phyloP scores from a whole-genome alignment of 257 asterid genomes.

The Penstemon davidsonii region DNA sequence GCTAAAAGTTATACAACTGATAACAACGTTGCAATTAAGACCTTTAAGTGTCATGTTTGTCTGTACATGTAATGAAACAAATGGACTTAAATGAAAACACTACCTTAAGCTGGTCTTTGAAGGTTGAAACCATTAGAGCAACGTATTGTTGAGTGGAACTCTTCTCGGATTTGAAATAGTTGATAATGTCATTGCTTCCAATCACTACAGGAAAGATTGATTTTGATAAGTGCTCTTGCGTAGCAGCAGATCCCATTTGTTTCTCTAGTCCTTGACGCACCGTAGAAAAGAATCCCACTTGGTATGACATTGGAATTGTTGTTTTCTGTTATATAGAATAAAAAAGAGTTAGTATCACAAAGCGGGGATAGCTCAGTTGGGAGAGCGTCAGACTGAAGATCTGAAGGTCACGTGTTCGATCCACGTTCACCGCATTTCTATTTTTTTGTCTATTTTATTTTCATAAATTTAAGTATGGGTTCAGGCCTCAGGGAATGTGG shows the following conservation, averaged over 20 bases:
- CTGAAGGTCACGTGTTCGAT: conserved; percentile 73
- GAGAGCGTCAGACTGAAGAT: conserved; percentile 73
- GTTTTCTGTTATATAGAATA: conserved; percentile 28
- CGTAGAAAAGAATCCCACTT: conserved; percentile 47
- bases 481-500: too few relatives aligned
- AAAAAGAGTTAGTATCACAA: neutral
- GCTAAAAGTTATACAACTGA: too few relatives aligned
- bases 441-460: too few relatives aligned
- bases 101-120: conserved; percentile 61
- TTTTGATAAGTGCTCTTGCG: conserved; percentile 49
- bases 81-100: neutral
- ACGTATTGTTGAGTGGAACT: conserved; percentile 55
- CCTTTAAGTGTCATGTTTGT: too few relatives aligned
- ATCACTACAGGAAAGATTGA: conserved; percentile 61
- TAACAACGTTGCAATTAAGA: too few relatives aligned
- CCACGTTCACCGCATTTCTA: conserved; percentile 59
- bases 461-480: too few relatives aligned
- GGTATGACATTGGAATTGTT: conserved; percentile 43
- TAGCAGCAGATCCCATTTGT: conserved; percentile 40
- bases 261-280: conserved; percentile 44
- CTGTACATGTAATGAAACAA: too few relatives aligned
- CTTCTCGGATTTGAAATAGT: conserved; percentile 37
- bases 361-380: conserved; percentile 75
- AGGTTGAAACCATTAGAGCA: conserved; percentile 56
- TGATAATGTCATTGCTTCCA: conserved; percentile 77